Evolutionary conservation across 2,329 filamentous ascomycete genomes (phyloP), one percentile per base, ranked within the genome.

Genomic region (Colletotrichum shisoi): DNA sequence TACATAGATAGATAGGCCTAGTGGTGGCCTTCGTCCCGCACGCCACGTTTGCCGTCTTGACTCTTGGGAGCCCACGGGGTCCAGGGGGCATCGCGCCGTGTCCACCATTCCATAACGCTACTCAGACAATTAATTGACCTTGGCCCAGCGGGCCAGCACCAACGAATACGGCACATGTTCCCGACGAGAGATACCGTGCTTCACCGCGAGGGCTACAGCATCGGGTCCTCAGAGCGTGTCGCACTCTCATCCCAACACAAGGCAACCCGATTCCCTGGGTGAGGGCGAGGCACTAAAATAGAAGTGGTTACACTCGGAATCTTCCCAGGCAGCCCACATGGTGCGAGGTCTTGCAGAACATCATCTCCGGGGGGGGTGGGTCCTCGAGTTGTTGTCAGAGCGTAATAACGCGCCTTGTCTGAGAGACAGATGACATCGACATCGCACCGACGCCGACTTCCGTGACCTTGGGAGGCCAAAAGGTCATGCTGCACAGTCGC

Each of bases 271-370:
- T 48, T 48, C 42, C 52, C 31, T 54, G 31, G 27, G 27, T 48
- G 45, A 27, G 17, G 49, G 49, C 31, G 40, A 63, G 45, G 9
- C 44, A 63, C 65, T 58, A 68, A 61, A 68, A 68, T 61, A 70
- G 58, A 66, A 58, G 62, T 62, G 49, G 52, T 62, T 58, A 34
- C 57, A 39, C 53, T 58, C 63, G 57, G 63, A 40, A 58, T 17
- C n/a, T 27, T 48, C 56, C 39, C 54, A 58, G 49, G 31, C 19
- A 52, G 53, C 45, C 54, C 40, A 51, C 62, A 46, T 39, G 52
- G 51, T 57, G 46, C 58, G 31, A 27, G 48, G 27, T 34, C 42
- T 45, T 64, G 62, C 31, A 13, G 46, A 58, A 54, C n/a, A 67
- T 58, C 63, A 63, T 67, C 60, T 67, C 63, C 59, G 31, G 60